phyloP scores from a whole-genome alignment of 257 asterid species.

The Solanum chiquidenum region DNA sequence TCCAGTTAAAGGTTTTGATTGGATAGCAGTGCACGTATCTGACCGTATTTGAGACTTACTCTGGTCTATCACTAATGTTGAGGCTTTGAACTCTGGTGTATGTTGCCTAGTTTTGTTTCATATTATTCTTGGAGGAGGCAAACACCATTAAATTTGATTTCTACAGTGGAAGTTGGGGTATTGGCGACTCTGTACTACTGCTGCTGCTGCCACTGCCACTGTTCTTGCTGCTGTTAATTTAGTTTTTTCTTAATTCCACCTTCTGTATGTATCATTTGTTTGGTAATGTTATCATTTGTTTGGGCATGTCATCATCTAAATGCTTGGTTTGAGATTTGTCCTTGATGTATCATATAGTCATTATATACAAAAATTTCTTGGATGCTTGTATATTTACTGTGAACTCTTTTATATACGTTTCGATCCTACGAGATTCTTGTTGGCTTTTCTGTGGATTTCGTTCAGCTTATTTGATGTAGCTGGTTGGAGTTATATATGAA shows the following conservation, averaged over 20 bases:
- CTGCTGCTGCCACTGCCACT: conserved; percentile 10
- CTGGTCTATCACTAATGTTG: neutral
- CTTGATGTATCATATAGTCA: conserved; percentile 21
- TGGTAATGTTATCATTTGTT: conserved; percentile 21
- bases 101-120: conserved; percentile 23
- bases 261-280: conserved; percentile 44
- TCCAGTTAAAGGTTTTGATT: conserved; percentile 36
- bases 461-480: neutral
- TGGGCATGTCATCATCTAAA: conserved; percentile 20
- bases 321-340: conserved; percentile 8
- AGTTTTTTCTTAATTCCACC: conserved; percentile 1
- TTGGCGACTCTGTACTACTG: conserved; percentile 10
- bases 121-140: conserved; percentile 21
- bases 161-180: conserved; percentile 7
- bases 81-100: conserved; percentile 12
- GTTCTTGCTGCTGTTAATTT: conserved; percentile 19
- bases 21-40: conserved; percentile 3
- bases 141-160: conserved; percentile 13
- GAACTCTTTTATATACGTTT: neutral
- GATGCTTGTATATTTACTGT: neutral
- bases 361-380: neutral
- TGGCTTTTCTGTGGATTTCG: neutral
- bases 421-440: neutral
- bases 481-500: neutral
- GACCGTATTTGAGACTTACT: conserved; percentile 5